Evolutionary conservation across 805 yeast genomes (phyloP), one percentile per base, ranked within the genome.

Genomic region (Saccharomycopsis oosterbeekiorum): DNA sequence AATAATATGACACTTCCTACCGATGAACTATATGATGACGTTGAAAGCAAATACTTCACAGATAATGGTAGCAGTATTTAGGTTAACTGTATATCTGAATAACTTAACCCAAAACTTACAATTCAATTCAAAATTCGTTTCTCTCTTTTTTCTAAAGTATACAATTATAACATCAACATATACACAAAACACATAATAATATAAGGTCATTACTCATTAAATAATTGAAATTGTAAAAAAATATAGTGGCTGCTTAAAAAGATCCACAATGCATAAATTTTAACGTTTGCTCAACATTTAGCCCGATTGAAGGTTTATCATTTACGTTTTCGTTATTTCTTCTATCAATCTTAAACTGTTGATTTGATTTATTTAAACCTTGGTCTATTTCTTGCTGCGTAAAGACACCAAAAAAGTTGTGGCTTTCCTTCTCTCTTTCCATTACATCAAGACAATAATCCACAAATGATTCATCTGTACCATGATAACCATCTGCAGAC

Each of bases 371-470:
- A 36, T 58, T 55, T n/a, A 29, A 24, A 3, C 60, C 64, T 21
- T 54, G 26, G 19, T 64, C 63, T 19, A 62, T 60, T 42, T 64
- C 66, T 17, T 62, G 60, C 39, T 62, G 61, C 2, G 66, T 64
- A 51, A 60, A 64, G 5, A 62, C 61, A 15, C 62, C 41, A 34
- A 62, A 59, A 53, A 64, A 64, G 15, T 64, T 60, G 36, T 60
- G 58, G 26, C 58, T 56, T 26, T 53, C 55, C 34, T 57, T 42
- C 34, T 62, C 60, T 12, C 42, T 37, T 34, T 60, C 58, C 54
- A 62, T 17, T 11, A 56, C 17, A 10, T 64, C 62, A 5, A 62
- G 36, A 42, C 65, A 62, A 47, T 47, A 59, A 9, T 57, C 55
- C 3, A 64, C 56, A 26, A 62, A 64, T 4, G 29, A 40, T 17